A percentile compares a stretch with the other conserved stretches of the same genome.
phyloP scores from a whole-genome alignment of 495 filamentous ascomycete species.

The Elasticomyces elasticus region DNA sequence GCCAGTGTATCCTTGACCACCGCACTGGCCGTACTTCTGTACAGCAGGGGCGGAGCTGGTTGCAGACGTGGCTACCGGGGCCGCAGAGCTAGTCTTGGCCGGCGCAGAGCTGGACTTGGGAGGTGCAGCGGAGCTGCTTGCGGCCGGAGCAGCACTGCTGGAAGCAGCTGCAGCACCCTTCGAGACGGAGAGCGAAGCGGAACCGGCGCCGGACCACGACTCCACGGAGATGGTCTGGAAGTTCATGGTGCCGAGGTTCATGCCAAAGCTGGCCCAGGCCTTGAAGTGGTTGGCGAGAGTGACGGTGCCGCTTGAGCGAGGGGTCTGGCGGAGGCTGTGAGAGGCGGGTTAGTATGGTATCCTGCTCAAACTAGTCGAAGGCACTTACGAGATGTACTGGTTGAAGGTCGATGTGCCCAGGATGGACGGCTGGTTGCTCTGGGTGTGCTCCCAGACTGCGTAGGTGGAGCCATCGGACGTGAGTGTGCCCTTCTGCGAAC shows the following conservation, averaged over 20 bases:
- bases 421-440: slow-evolving; percentile 40
- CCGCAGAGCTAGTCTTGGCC: background rate
- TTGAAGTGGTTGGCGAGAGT: slow-evolving; percentile 35
- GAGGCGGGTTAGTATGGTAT: too few species aligned
- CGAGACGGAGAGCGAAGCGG: background rate
- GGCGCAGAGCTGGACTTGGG: too few species aligned
- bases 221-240: too few species aligned
- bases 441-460: slow-evolving; percentile 16
- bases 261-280: slow-evolving; percentile 26
- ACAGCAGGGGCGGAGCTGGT: background rate
- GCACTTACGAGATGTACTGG: slow-evolving; percentile 46
- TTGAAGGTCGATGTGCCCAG: slow-evolving; percentile 49
- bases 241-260: background rate
- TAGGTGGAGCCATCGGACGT: slow-evolving; percentile 24
- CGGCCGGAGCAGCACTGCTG: background rate
- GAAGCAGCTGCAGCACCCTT: background rate
- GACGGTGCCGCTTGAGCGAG: slow-evolving; percentile 45
- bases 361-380: too few species aligned
- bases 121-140: background rate
- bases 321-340: slow-evolving; percentile 46
- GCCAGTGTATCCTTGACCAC: slow-evolving; percentile 6
- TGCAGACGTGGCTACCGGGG: background rate
- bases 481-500: background rate
- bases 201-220: too few species aligned
- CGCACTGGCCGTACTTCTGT: slow-evolving; percentile 9